These are phyloP conservation scores for Lasiosphaeris hirsuta DNA, from an alignment of 495 filamentous ascomycete genomes.

Conservation along the genomic window DNA sequence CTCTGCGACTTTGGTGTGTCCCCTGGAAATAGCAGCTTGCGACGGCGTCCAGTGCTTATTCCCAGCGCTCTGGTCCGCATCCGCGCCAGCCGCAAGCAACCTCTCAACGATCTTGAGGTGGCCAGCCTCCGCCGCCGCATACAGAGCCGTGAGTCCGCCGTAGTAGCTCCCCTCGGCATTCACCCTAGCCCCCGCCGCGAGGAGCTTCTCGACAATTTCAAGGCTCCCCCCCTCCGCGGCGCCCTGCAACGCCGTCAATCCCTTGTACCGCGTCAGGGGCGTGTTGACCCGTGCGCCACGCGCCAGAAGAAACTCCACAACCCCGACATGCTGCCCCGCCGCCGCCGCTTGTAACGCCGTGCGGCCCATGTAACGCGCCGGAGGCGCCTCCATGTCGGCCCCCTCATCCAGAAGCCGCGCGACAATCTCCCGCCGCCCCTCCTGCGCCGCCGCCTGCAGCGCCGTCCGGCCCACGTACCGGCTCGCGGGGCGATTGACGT, in stretches of 20 bases:
- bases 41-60: too few relatives aligned
- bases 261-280: conserved; percentile 18
- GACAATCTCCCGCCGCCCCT: conserved; percentile 18
- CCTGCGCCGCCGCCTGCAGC: conserved; percentile 33
- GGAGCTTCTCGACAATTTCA: conserved; percentile 21
- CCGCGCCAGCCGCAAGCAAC: background rate
- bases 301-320: conserved; percentile 21
- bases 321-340: background rate
- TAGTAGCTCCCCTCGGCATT: conserved; percentile 25
- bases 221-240: conserved; percentile 24
- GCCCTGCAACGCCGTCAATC: conserved; percentile 33
- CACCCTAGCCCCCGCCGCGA: conserved; percentile 29
- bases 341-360: conserved; percentile 30
- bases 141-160: conserved; percentile 23
- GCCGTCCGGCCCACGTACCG: conserved; percentile 22
- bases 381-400: conserved; percentile 31
- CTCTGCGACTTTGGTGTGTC: too few relatives aligned
- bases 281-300: conserved; percentile 25
- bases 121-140: conserved; percentile 26
- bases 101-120: conserved; percentile 19
- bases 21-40: too few relatives aligned
- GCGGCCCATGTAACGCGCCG: conserved; percentile 16
- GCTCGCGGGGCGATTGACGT: conserved; percentile 11
- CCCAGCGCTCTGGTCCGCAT: too few relatives aligned
- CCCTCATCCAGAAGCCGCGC: conserved; percentile 22